Conservation (phyloP, 257 asterid species). For the Przewalskia tangutica region DNA sequence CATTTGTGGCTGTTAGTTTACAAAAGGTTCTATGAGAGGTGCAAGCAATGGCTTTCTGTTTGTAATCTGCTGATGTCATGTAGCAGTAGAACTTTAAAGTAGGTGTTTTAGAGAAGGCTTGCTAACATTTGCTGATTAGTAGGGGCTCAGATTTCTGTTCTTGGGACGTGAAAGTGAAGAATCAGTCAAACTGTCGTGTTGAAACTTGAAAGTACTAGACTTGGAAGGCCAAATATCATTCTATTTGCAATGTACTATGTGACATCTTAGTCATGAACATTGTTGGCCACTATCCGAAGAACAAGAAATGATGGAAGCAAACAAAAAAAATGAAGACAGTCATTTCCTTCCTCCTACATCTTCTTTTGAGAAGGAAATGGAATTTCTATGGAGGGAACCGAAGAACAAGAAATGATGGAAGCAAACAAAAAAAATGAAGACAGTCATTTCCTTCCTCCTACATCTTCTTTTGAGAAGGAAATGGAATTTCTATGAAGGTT, state of each 20-base stretch:
- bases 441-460: neutral
- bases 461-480: neutral
- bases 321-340: neutral
- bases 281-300: neutral
- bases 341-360: neutral
- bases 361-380: neutral
- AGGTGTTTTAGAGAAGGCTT: neutral
- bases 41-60: neutral
- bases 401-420: neutral
- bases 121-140: neutral
- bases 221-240: neutral
- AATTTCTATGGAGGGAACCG: too few relatives aligned
- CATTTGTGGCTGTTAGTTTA: neutral
- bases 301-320: neutral
- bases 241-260: neutral
- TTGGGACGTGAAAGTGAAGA: neutral
- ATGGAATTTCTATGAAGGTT: neutral
- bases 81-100: neutral
- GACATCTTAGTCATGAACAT: neutral
- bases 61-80: neutral
- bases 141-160: neutral
- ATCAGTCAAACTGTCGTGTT: neutral
- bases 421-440: neutral
- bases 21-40: neutral
- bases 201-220: conserved; percentile 2